Conservation (phyloP, 495 filamentous ascomycete species). For the Aspergillus ellipticus region DNA sequence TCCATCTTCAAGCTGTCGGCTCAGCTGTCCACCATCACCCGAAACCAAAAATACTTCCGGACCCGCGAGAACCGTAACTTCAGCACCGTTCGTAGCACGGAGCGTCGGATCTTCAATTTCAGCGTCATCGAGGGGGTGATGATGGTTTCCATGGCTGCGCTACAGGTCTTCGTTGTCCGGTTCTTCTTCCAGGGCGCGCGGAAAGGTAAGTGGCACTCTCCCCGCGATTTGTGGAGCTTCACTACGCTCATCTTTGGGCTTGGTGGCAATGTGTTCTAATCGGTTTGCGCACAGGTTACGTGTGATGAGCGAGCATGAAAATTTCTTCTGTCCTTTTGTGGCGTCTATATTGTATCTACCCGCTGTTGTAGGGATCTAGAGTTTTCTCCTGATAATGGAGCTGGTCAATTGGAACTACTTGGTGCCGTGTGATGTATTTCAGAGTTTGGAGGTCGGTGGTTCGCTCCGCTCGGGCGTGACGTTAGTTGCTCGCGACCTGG, state of each 20-base stretch:
- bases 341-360: conserved; percentile 26
- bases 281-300: conserved; percentile 16
- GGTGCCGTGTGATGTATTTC: not conserved
- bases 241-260: not conserved
- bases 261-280: not conserved
- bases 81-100: conserved; percentile 94
- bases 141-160: conserved; percentile 92
- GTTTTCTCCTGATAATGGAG: conserved; percentile 4
- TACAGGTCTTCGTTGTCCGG: conserved; percentile 96
- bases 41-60: conserved; percentile 99
- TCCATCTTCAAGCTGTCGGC: conserved; percentile 93
- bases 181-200: conserved; percentile 97
- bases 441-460: not conserved
- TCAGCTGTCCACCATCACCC: conserved; percentile 90
- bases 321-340: conserved; percentile 30
- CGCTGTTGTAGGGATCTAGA: conserved; percentile 12
- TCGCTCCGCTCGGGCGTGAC: not conserved
- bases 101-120: conserved; percentile 94
- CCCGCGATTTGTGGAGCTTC: not conserved
- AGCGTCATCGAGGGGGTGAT: conserved; percentile 86
- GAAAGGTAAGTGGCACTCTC: conserved; percentile 53
- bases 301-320: conserved; percentile 42
- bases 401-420: conserved; percentile 9
- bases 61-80: conserved; percentile 99
- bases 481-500: not conserved